A percentile compares a stretch with the other conserved stretches of the same genome.
phyloP scores from a whole-genome alignment of 2,329 filamentous ascomycete species.

The Colletotrichum eleusines region DNA sequence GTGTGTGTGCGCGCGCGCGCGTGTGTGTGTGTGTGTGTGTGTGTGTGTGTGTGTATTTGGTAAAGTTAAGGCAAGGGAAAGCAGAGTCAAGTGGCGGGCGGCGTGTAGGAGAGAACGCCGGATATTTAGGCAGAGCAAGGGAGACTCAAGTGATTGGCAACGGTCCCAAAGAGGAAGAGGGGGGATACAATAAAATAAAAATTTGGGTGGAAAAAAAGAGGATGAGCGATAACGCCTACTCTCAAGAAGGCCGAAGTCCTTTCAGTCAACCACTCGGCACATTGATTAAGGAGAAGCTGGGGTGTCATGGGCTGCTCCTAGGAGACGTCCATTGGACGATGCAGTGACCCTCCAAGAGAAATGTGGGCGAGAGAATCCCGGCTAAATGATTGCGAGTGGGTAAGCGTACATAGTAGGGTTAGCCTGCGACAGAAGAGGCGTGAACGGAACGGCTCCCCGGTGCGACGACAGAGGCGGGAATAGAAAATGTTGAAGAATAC shows the following conservation, averaged over 20 bases:
- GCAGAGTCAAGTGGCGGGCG: constrained; percentile 29
- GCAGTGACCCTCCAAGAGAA: constrained; percentile 21
- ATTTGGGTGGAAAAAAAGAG: constrained; percentile 3
- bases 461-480: constrained; percentile 23
- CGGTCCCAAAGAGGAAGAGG: constrained; percentile 16
- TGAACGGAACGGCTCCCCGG: constrained; percentile 37
- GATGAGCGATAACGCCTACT: constrained; percentile 36
- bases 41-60: neutral
- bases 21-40: neutral
- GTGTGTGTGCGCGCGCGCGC: neutral
- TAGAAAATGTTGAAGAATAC: constrained; percentile 30
- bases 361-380: constrained; percentile 36
- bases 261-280: constrained; percentile 41
- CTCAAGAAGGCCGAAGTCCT: constrained; percentile 23
- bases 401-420: constrained; percentile 30
- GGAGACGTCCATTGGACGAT: constrained; percentile 37
- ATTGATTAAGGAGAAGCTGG: constrained; percentile 44
- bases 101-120: constrained; percentile 33
- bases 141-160: constrained; percentile 40
- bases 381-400: constrained; percentile 38
- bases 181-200: constrained; percentile 12
- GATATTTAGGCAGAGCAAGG: constrained; percentile 42
- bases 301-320: constrained; percentile 41
- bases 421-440: constrained; percentile 26
- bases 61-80: constrained; percentile 26